Conservation (phyloP, 73 alveolate genomes). For the Blepharisma japonicum region DNA sequence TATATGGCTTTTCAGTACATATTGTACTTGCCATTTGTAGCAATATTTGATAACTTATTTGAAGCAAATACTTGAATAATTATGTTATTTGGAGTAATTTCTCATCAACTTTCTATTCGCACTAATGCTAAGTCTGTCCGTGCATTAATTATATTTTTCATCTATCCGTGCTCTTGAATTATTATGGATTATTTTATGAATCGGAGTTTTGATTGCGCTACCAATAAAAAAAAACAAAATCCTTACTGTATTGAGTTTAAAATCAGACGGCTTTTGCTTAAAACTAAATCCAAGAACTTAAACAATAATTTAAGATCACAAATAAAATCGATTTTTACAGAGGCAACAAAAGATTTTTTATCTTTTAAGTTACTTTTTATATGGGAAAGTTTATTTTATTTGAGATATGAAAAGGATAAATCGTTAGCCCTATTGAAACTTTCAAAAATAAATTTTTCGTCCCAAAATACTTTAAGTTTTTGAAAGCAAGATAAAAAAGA, state of each 20-base stretch:
- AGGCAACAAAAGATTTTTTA: background rate
- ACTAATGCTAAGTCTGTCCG: too few relatives aligned
- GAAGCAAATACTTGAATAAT: too few relatives aligned
- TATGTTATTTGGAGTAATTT: too few relatives aligned
- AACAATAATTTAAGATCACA: background rate
- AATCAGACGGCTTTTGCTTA: background rate
- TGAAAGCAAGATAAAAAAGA: background rate
- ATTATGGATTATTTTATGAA: too few relatives aligned
- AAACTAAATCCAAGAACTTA: background rate
- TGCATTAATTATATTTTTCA: too few relatives aligned
- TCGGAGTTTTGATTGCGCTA: too few relatives aligned
- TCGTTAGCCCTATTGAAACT: background rate
- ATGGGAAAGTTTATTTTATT: slow-evolving; percentile 3
- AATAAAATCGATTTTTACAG: background rate
- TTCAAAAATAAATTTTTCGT: background rate
- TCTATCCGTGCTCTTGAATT: too few relatives aligned
- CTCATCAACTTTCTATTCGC: too few relatives aligned
- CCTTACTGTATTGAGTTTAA: background rate
- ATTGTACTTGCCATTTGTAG: too few relatives aligned
- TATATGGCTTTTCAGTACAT: too few relatives aligned
- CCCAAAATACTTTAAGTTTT: background rate
- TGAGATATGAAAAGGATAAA: background rate
- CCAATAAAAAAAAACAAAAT: background rate
- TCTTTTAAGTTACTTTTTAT: background rate
- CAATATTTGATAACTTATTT: too few relatives aligned